phyloP scores from a whole-genome alignment of 805 yeast genomes.

The Candida ascalaphidarum region DNA sequence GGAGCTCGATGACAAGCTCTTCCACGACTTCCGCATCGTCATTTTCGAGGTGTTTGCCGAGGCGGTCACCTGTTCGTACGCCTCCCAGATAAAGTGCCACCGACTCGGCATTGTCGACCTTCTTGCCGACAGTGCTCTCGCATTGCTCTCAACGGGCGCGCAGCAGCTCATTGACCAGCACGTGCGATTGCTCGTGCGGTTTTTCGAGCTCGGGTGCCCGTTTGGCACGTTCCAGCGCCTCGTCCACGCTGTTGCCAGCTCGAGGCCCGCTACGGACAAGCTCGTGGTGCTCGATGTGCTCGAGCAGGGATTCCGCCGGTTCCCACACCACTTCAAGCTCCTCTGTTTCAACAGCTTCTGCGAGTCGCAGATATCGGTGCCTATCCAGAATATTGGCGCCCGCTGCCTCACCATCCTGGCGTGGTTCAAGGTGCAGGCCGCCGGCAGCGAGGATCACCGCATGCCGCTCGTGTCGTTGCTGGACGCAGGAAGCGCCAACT shows the following conservation, averaged over 20 bases:
- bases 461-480: slow-evolving; percentile 18
- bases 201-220: slow-evolving; percentile 29
- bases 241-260: slow-evolving; percentile 10
- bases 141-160: background rate
- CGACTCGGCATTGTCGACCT: slow-evolving; percentile 9
- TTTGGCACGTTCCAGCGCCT: slow-evolving; percentile 8
- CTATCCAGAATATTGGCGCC: slow-evolving; percentile 5
- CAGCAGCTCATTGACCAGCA: slow-evolving; percentile 7
- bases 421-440: slow-evolving; percentile 28
- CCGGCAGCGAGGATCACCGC: slow-evolving; percentile 5
- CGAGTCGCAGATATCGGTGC: slow-evolving; percentile 5
- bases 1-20: slow-evolving; percentile 12
- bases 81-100: slow-evolving; percentile 14
- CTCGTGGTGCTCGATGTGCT: slow-evolving; percentile 14
- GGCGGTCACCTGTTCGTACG: slow-evolving; percentile 14
- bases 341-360: slow-evolving; percentile 14
- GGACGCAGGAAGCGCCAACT: slow-evolving; percentile 12
- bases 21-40: slow-evolving; percentile 20
- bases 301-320: slow-evolving; percentile 10
- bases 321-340: slow-evolving; percentile 20
- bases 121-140: slow-evolving; percentile 13
- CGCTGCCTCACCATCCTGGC: slow-evolving; percentile 26
- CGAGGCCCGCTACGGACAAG: slow-evolving; percentile 3
- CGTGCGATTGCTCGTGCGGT: slow-evolving; percentile 13
- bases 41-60: slow-evolving; percentile 16